These are phyloP conservation scores for Phtheirospermum japonicum DNA, from an alignment of 257 asterid species.

Conservation along the genomic window DNA sequence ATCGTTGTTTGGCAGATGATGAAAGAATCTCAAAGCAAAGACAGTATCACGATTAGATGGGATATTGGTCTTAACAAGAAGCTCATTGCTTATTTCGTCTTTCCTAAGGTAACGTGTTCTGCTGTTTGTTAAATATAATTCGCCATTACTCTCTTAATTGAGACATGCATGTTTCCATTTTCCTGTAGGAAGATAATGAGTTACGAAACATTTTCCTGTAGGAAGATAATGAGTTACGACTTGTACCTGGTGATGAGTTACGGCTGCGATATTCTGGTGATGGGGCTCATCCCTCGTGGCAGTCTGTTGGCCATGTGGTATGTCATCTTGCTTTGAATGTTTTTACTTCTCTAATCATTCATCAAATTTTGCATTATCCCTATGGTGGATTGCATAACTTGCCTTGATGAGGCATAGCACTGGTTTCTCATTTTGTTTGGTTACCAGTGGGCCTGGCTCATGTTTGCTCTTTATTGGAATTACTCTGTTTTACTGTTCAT, in stretches of 20 bases:
- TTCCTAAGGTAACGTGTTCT: slow-evolving; percentile 69
- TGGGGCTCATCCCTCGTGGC: slow-evolving; percentile 95
- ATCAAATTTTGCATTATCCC: background rate
- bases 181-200: slow-evolving; percentile 94
- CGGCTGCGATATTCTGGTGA: slow-evolving; percentile 94
- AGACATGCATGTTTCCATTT: slow-evolving; percentile 16
- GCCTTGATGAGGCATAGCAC: slow-evolving; percentile 18
- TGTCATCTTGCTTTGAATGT: slow-evolving; percentile 29
- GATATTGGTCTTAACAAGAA: slow-evolving; percentile 97
- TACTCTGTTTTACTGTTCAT: background rate
- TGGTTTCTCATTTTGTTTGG: slow-evolving; percentile 12
- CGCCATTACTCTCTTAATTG: slow-evolving; percentile 1
- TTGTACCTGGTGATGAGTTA: slow-evolving; percentile 98
- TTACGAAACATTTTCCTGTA: slow-evolving; percentile 56
- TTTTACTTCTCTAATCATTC: slow-evolving; percentile 11
- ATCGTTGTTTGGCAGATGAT: slow-evolving; percentile 65
- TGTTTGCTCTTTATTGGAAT: slow-evolving; percentile 1
- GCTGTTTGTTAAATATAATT: slow-evolving; percentile 8
- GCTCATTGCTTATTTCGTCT: slow-evolving; percentile 89
- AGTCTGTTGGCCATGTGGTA: slow-evolving; percentile 99
- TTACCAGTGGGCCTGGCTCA: slow-evolving; percentile 9
- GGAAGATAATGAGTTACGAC: slow-evolving; percentile 99
- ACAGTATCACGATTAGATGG: slow-evolving; percentile 85
- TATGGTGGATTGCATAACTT: slow-evolving; percentile 16
- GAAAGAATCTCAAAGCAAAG: slow-evolving; percentile 99